phyloP scores from a whole-genome alignment of 164 flowering plant genomes.

The Houttuynia cordata region DNA sequence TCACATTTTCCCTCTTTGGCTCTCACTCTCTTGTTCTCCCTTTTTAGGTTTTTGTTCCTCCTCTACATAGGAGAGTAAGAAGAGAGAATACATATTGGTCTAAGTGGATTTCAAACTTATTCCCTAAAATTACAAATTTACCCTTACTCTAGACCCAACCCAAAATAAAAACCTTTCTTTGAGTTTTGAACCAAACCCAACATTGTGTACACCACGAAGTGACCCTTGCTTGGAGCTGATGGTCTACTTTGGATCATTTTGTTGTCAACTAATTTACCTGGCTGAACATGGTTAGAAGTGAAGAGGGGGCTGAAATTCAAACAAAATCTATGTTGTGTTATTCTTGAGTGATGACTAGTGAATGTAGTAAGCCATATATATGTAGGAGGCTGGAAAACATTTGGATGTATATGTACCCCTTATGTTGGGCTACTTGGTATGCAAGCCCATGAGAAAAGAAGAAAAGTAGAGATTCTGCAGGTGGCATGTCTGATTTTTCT shows the following conservation, averaged over 20 bases:
- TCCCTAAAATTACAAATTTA: no score
- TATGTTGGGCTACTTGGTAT: not conserved
- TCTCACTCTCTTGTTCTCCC: no score
- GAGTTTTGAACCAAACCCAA: no score
- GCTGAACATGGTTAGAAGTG: constrained; percentile 8
- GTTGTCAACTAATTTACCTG: constrained; percentile 8
- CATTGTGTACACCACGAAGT: constrained; percentile 21
- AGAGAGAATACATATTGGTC: no score
- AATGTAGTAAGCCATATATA: not conserved
- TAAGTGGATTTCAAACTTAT: no score
- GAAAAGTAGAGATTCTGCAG: constrained; percentile 1
- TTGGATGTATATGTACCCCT: not conserved
- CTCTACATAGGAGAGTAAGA: no score
- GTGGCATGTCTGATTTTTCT: not conserved
- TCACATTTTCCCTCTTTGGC: no score
- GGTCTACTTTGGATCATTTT: constrained; percentile 1
- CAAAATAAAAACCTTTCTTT: no score
- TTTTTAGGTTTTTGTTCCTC: no score
- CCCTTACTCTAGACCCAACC: no score
- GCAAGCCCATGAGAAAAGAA: not conserved
- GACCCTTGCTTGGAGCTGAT: constrained; percentile 14
- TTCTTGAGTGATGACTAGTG: not conserved
- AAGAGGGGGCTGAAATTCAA: not conserved
- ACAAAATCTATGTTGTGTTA: not conserved
- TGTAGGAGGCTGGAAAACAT: not conserved